These are phyloP conservation scores for Stropharia rugosoannulata DNA, from an alignment of 768 basidiomycete genomes.

Conservation along the genomic window DNA sequence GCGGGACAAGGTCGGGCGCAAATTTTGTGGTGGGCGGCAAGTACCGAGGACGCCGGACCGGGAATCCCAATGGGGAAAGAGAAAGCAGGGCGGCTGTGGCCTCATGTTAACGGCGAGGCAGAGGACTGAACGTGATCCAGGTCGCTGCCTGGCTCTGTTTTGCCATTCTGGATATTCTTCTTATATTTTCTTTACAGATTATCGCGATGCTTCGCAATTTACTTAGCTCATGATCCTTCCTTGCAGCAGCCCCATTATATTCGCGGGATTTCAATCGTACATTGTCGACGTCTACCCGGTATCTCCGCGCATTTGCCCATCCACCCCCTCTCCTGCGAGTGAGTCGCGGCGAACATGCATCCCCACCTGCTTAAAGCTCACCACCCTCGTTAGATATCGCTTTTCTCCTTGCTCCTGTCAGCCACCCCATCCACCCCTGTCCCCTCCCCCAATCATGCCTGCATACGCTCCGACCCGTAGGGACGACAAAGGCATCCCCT, in stretches of 20 bases:
- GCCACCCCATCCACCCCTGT: conserved; percentile 8
- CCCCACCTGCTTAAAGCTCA: conserved; percentile 25
- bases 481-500: conserved; percentile 29
- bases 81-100: conserved; percentile 17
- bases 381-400: conserved; percentile 14
- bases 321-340: conserved; percentile 35
- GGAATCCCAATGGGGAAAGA: conserved; percentile 9
- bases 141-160: conserved; percentile 15
- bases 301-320: conserved; percentile 32
- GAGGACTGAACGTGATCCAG: conserved; percentile 26
- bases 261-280: conserved; percentile 19
- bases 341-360: conserved; percentile 37
- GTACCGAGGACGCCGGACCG: conserved; percentile 12
- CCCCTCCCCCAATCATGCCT: conserved; percentile 20
- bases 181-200: conserved; percentile 25
- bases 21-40: conserved; percentile 14
- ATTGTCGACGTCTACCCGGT: conserved; percentile 21
- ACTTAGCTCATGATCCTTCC: conserved; percentile 22
- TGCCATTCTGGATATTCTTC: conserved; percentile 25
- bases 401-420: conserved; percentile 19
- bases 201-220: conserved; percentile 25
- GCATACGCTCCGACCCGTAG: conserved; percentile 25
- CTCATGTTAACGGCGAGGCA: conserved; percentile 46
- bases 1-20: conserved; percentile 5
- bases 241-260: conserved; percentile 14